Evolutionary conservation across 805 yeast species (phyloP).

Genomic region (Nakazawaea anatomiae): DNA sequence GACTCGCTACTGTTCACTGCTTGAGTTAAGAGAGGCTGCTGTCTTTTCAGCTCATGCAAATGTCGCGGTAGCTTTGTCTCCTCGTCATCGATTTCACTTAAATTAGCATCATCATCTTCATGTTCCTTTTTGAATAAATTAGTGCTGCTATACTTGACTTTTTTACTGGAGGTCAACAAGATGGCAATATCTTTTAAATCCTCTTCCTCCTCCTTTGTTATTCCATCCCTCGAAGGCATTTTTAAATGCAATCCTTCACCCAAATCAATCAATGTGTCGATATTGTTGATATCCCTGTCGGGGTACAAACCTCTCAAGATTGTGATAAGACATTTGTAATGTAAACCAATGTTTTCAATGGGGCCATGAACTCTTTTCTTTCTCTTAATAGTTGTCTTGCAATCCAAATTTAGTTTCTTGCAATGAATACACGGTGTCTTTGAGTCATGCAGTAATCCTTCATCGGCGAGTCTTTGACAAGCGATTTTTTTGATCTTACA

Average conservation of each 20-base stretch:
- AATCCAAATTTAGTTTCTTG: constrained; percentile 9
- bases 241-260: constrained; percentile 11
- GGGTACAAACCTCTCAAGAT: constrained; percentile 14
- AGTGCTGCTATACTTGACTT: neutral
- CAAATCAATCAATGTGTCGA: constrained; percentile 14
- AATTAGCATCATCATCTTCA: constrained; percentile 1
- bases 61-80: neutral
- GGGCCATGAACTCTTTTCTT: constrained; percentile 15
- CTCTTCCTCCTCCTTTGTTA: constrained; percentile 7
- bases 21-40: neutral
- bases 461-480: constrained; percentile 12
- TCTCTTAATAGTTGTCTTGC: constrained; percentile 16
- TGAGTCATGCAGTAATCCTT: constrained; percentile 4
- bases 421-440: constrained; percentile 13
- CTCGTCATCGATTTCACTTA: neutral
- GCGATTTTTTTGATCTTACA: constrained; percentile 7
- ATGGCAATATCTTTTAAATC: constrained; percentile 10
- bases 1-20: neutral
- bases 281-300: constrained; percentile 15
- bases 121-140: neutral
- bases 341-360: constrained; percentile 16
- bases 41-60: neutral
- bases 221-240: constrained; percentile 16
- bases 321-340: constrained; percentile 15
- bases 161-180: constrained; percentile 11